Evolutionary conservation across 164 flowering plant species (phyloP), one percentile per base, ranked within the genome.

Genomic region (Aristolochia californica): DNA sequence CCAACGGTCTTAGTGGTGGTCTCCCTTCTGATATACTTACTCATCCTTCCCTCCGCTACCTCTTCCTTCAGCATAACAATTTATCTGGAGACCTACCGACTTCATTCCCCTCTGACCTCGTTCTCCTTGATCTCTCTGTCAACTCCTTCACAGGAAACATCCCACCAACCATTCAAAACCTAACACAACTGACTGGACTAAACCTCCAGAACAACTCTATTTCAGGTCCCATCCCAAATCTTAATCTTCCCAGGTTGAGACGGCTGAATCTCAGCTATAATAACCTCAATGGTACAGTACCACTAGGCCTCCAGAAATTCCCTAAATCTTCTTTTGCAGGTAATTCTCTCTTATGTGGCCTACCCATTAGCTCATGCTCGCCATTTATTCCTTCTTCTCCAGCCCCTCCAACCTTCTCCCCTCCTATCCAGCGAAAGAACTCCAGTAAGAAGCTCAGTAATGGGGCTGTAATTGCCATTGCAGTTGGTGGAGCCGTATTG

Each of bases 11-110:
- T 43, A 61, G 25, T 54, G 95, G 95, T 13, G 62, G 50, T 65
- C 81, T 93, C 64, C 96, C 98, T 23, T 69, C 79, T 24, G 98
- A 89, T 61, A 49, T 93, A 20, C 27, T 78, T 56, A 70, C 89
- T 48, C 84, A 89, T 53, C 82, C 91, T 62, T 81, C 84, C 24
- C 90, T 93, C 60, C 79, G 60, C 10, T 48, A 67, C 57, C 65
- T 87, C 30, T 81, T 62, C 68, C 86, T 93, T 53, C 95, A 93
- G 62, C 73, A 73, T 45, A 93, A 93, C 70, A 78, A 77, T 67
- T 75, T 93, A 30, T 83, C 97, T 15, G 97, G 98, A 26, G 59
- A 65, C 20, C 62, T 93, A 59, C 97, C 95, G 20, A 43, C 75
- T 18, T 62, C 72, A 25, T 58, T 87, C 15, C 78, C 95, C 18